Conservation (phyloP, 306 rosid species). For the Ammopiptanthus mongolicus region DNA sequence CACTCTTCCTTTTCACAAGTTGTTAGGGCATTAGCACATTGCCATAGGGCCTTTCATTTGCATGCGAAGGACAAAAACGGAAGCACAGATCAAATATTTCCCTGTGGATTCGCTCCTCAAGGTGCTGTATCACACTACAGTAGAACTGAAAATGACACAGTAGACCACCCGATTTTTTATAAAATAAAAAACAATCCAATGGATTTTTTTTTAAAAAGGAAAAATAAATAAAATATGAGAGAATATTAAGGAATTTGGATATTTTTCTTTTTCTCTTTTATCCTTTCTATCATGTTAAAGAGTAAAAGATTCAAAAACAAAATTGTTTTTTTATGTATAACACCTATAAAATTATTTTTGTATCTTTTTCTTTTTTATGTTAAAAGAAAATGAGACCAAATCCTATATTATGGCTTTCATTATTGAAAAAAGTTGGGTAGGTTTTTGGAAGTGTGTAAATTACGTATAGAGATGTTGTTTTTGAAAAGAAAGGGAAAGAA, state of each 20-base stretch:
- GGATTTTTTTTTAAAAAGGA: neutral
- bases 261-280: too few species aligned
- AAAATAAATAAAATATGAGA: neutral
- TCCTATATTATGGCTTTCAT: too few species aligned
- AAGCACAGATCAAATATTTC: neutral
- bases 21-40: neutral
- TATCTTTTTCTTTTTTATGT: too few species aligned
- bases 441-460: neutral
- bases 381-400: too few species aligned
- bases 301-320: too few species aligned
- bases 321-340: too few species aligned
- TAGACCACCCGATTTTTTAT: neutral
- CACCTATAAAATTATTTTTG: too few species aligned
- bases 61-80: conserved; percentile 20
- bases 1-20: conserved; percentile 17
- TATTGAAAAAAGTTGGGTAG: neutral
- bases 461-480: neutral
- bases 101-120: neutral
- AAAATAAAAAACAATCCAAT: neutral
- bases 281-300: too few species aligned
- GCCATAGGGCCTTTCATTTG: conserved; percentile 6
- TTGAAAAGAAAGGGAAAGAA: neutral
- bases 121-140: conserved; percentile 4
- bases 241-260: too few species aligned
- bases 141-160: neutral